These are phyloP conservation scores for Caryopteris hybrid DNA, from an alignment of 305 asterid species.

Conservation along the genomic window DNA sequence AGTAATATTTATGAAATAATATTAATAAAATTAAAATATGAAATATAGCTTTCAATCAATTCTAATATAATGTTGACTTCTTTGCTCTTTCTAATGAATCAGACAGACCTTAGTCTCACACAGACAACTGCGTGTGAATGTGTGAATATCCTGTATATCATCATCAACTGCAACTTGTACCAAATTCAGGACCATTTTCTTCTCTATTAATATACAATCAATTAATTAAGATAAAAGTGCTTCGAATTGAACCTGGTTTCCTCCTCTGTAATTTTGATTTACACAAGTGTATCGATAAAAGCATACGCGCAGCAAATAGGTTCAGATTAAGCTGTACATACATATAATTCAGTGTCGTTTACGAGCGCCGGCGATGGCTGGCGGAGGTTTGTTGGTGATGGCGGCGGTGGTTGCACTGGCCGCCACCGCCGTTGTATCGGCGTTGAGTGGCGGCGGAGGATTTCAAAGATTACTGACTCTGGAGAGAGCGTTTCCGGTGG, in stretches of 20 bases:
- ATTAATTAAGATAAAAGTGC: too few species aligned
- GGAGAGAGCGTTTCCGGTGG: constrained; percentile 63
- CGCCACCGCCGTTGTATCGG: constrained; percentile 25
- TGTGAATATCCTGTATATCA: background rate
- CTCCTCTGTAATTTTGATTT: background rate
- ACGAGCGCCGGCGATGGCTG: constrained; percentile 52
- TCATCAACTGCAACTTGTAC: background rate
- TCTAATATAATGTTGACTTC: background rate
- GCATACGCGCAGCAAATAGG: background rate
- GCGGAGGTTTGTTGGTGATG: constrained; percentile 25
- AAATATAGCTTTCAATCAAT: too few species aligned
- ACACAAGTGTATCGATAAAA: background rate
- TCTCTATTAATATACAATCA: background rate
- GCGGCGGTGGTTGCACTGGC: constrained; percentile 30
- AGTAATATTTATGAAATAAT: too few species aligned
- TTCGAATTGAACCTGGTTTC: background rate
- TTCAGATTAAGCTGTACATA: background rate
- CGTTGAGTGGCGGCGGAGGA: constrained; percentile 29
- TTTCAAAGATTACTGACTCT: constrained; percentile 45
- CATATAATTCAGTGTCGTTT: constrained; percentile 5
- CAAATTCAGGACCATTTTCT: background rate
- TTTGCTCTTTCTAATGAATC: background rate
- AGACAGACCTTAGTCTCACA: background rate
- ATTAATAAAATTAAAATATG: too few species aligned
- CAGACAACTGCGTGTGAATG: background rate